Conservation (phyloP, 139 green algal genomes). For the Asterochloris sp. region DNA sequence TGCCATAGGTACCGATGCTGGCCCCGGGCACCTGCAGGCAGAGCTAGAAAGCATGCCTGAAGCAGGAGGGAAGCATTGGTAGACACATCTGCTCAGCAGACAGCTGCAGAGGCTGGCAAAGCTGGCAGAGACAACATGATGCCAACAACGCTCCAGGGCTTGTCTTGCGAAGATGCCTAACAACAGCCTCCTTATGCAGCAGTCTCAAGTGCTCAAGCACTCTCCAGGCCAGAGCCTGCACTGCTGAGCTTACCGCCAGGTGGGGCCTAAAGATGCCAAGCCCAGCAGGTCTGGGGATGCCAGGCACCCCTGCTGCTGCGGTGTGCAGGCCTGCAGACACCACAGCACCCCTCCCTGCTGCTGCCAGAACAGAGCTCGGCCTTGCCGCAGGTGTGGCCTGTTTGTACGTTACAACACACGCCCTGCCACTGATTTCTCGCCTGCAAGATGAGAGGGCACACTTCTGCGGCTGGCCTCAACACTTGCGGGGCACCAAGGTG, state of each 20-base stretch:
- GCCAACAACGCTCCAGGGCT: no score
- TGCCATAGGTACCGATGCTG: background rate
- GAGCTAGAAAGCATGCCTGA: background rate
- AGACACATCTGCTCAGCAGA: no score
- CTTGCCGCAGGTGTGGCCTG: background rate
- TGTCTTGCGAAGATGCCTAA: no score
- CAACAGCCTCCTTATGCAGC: no score
- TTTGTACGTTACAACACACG: conserved; percentile 35
- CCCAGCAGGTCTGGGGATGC: background rate
- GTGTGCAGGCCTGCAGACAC: background rate
- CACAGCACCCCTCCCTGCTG: background rate
- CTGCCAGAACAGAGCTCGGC: no score
- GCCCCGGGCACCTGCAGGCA: background rate
- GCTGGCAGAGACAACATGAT: no score
- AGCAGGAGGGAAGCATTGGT: no score
- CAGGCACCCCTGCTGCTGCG: background rate
- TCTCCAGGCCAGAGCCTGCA: no score
- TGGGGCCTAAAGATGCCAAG: background rate
- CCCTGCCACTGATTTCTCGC: conserved; percentile 35
- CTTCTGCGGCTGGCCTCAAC: background rate
- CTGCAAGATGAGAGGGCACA: conserved; percentile 13
- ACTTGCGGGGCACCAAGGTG: no score
- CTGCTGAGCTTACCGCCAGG: no score
- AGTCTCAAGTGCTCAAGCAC: no score
- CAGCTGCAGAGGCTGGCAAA: no score